Conservation (phyloP, 2,329 filamentous ascomycete genomes). For the Neopestalotiopsis sp. region DNA sequence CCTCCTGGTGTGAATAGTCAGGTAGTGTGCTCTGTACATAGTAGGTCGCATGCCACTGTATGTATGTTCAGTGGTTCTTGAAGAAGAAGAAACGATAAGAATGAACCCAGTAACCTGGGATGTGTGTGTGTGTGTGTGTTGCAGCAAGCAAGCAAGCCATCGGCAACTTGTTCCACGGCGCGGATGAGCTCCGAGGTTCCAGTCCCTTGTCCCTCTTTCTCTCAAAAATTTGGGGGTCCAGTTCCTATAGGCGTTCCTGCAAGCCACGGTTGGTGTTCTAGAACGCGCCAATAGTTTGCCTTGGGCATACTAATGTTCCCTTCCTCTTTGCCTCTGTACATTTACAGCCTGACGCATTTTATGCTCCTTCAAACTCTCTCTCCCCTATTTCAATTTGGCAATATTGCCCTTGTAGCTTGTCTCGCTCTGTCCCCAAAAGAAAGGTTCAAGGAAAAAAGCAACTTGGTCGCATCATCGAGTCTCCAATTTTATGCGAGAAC, state of each 20-base stretch:
- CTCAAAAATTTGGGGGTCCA: too few relatives aligned
- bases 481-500: not conserved
- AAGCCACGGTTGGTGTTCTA: too few relatives aligned
- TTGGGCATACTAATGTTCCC: too few relatives aligned
- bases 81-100: not conserved
- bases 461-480: not conserved
- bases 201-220: too few relatives aligned
- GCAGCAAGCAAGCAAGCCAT: too few relatives aligned
- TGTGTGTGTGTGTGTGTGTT: not conserved
- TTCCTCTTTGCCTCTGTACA: not conserved
- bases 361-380: not conserved
- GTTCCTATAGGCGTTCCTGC: too few relatives aligned
- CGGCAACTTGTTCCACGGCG: too few relatives aligned
- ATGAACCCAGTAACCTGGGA: not conserved
- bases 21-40: not conserved
- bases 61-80: not conserved
- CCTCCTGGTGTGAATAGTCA: too few relatives aligned
- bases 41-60: not conserved
- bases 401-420: not conserved
- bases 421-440: not conserved
- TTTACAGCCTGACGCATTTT: not conserved
- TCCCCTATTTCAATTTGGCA: not conserved
- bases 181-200: too few relatives aligned
- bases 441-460: not conserved
- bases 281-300: too few relatives aligned